These are phyloP conservation scores for Cyberlindnera xylosilytica DNA, from an alignment of 805 yeast species.

Conservation along the genomic window DNA sequence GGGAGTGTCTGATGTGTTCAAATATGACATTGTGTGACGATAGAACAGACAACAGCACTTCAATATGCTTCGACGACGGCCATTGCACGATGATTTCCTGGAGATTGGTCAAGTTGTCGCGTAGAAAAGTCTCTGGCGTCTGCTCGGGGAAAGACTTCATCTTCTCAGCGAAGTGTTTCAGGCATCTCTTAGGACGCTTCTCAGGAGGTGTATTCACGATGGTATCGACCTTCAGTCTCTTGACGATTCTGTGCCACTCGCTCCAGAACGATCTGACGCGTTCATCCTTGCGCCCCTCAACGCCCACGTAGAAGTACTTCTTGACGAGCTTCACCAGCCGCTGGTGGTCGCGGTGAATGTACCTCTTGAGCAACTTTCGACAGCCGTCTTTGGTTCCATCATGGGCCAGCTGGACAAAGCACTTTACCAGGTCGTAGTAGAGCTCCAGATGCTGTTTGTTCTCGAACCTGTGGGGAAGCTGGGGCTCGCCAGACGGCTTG, in stretches of 20 bases:
- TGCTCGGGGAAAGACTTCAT: not conserved
- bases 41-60: constrained; percentile 1
- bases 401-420: constrained; percentile 6
- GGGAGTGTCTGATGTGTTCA: not conserved
- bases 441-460: constrained; percentile 3
- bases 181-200: constrained; percentile 1
- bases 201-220: constrained; percentile 3
- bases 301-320: constrained; percentile 9
- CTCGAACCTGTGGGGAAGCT: constrained; percentile 6
- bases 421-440: constrained; percentile 9
- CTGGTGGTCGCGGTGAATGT: constrained; percentile 5
- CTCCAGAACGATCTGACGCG: constrained; percentile 7
- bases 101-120: not conserved
- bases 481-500: not conserved
- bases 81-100: constrained; percentile 4
- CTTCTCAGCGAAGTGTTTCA: constrained; percentile 1
- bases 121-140: not conserved
- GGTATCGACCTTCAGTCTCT: not conserved
- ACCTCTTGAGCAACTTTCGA: constrained; percentile 3
- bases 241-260: constrained; percentile 1
- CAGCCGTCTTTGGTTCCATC: constrained; percentile 10
- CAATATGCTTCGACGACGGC: constrained; percentile 1
- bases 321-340: constrained; percentile 1
- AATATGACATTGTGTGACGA: not conserved
- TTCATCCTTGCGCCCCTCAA: constrained; percentile 5